Conservation (phyloP, 1,139 yeast species). For the Pneumocystis wakefieldiae region DNA sequence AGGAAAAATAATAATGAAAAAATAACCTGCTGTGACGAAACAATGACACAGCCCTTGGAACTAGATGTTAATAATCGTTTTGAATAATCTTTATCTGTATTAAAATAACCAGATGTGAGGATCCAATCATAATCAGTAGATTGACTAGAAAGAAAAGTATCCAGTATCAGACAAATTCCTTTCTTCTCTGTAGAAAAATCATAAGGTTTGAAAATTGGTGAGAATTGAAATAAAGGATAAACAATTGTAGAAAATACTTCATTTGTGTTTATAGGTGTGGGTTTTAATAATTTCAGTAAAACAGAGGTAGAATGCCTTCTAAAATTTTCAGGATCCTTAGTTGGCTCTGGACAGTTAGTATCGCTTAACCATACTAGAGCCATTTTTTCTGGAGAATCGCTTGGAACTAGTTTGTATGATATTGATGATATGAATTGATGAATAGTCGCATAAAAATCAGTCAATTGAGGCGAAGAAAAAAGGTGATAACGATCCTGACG, state of each 20-base stretch:
- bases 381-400: neutral
- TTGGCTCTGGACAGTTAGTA: constrained; percentile 49
- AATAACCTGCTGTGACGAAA: constrained; percentile 52
- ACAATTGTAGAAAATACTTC: constrained; percentile 31
- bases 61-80: constrained; percentile 43
- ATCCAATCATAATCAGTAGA: constrained; percentile 57
- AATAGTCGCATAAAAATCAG: constrained; percentile 58
- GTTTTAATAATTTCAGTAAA: constrained; percentile 7
- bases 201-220: constrained; percentile 48
- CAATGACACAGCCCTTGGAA: constrained; percentile 58
- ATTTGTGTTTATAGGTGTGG: constrained; percentile 7
- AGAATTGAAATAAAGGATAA: constrained; percentile 82
- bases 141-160: constrained; percentile 37
- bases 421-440: constrained; percentile 53
- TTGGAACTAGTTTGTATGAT: constrained; percentile 47
- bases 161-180: constrained; percentile 22
- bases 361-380: neutral
- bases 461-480: constrained; percentile 40
- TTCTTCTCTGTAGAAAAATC: constrained; percentile 70
- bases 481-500: constrained; percentile 86
- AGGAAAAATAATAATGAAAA: constrained; percentile 8
- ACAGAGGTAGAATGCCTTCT: constrained; percentile 41
- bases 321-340: constrained; percentile 41
- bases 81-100: constrained; percentile 66
- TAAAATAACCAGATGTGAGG: constrained; percentile 94